Conservation (phyloP, 2,329 filamentous ascomycete species). For the Colletotrichum ledebouriae region DNA sequence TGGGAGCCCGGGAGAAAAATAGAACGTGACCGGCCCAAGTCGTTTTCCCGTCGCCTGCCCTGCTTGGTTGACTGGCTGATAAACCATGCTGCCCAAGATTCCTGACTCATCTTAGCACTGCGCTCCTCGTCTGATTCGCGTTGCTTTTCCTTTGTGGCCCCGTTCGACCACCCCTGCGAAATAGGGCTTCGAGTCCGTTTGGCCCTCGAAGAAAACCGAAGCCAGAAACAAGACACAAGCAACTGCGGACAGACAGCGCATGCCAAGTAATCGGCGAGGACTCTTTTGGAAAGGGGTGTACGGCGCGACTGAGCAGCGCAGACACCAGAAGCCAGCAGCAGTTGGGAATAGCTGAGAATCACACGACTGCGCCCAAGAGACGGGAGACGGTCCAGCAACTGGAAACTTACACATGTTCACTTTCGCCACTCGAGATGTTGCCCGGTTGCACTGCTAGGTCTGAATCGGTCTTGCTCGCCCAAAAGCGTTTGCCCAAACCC, state of each 20-base stretch:
- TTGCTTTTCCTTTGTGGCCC: slow-evolving; percentile 27
- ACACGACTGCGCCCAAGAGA: not conserved
- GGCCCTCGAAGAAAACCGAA: slow-evolving; percentile 24
- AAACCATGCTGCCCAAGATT: slow-evolving; percentile 17
- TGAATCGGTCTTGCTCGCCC: not conserved
- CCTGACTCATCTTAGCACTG: slow-evolving; percentile 35
- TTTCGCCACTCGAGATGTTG: slow-evolving; percentile 17
- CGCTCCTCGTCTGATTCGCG: slow-evolving; percentile 20
- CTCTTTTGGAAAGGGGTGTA: not conserved
- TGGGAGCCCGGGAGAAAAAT: slow-evolving; percentile 10
- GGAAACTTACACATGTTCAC: slow-evolving; percentile 38
- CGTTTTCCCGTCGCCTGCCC: slow-evolving; percentile 30
- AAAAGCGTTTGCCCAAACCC: slow-evolving; percentile 28
- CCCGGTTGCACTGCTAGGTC: not conserved
- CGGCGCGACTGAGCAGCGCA: slow-evolving; percentile 1
- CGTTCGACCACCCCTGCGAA: slow-evolving; percentile 26
- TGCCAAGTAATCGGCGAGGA: not conserved
- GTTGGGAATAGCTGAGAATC: not conserved
- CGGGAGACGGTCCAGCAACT: slow-evolving; percentile 27
- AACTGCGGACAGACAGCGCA: not conserved
- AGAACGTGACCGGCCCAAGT: slow-evolving; percentile 26
- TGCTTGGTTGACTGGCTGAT: slow-evolving; percentile 16
- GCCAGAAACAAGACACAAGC: slow-evolving; percentile 8
- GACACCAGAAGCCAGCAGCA: not conserved
- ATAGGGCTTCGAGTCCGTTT: slow-evolving; percentile 36